Percentiles rank a stretch among this genome's conserved stretches.
These are phyloP conservation scores for Cunninghamia lanceolata DNA, from an alignment of 75 land plant genomes.

Conservation along the genomic window DNA sequence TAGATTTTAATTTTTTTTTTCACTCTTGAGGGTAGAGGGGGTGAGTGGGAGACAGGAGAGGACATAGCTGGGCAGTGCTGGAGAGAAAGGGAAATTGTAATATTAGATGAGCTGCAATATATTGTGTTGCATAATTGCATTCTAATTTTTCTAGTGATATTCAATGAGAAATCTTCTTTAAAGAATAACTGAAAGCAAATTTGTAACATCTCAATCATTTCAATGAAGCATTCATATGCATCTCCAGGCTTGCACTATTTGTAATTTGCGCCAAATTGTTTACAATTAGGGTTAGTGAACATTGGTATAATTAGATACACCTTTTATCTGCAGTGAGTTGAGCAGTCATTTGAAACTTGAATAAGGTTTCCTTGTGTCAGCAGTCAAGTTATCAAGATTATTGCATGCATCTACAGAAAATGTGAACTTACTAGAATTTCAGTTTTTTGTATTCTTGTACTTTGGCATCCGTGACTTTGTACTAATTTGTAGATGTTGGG, in stretches of 20 bases:
- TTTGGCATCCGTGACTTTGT: background rate
- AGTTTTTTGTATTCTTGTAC: background rate
- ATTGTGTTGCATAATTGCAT: background rate
- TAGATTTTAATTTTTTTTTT: background rate
- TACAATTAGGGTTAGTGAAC: background rate
- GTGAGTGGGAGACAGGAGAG: background rate
- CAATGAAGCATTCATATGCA: background rate
- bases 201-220: background rate
- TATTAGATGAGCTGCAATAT: background rate
- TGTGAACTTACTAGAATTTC: background rate
- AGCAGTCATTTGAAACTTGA: background rate
- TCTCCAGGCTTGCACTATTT: background rate
- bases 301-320: background rate
- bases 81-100: background rate
- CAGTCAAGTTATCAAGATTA: constrained; percentile 1
- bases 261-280: background rate
- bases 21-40: background rate
- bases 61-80: background rate
- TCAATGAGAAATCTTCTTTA: background rate
- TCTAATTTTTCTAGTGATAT: background rate
- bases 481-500: background rate
- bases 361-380: background rate
- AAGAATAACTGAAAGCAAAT: background rate
- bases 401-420: background rate
- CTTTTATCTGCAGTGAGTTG: background rate